Percentiles rank a stretch among this genome's conserved stretches.
Conservation (phyloP, 2,329 filamentous ascomycete species). For the Trichoderma sp. region DNA sequence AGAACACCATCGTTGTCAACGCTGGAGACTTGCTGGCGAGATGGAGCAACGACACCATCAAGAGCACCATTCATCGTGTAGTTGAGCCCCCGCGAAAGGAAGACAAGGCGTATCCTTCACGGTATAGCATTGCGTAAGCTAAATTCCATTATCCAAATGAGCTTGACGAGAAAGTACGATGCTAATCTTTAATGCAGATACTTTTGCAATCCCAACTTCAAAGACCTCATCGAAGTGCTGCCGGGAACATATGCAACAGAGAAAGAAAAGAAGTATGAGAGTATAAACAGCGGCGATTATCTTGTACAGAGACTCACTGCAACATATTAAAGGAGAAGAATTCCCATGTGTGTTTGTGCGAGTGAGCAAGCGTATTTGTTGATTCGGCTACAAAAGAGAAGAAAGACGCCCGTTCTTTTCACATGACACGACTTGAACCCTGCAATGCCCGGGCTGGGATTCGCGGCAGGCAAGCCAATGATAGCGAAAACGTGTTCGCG, state of each 20-base stretch:
- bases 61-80: constrained; percentile 86
- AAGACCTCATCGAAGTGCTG: constrained; percentile 75
- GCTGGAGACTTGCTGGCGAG: constrained; percentile 83
- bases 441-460: not conserved
- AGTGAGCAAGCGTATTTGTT: not conserved
- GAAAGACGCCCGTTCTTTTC: not conserved
- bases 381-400: not conserved
- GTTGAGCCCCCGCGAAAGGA: constrained; percentile 75
- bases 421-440: not conserved
- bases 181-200: constrained; percentile 55
- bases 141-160: not conserved
- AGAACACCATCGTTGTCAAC: constrained; percentile 83
- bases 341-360: not conserved
- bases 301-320: constrained; percentile 75
- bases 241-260: constrained; percentile 72
- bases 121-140: constrained; percentile 81
- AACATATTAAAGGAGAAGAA: constrained; percentile 57
- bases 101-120: constrained; percentile 66
- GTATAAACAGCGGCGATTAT: constrained; percentile 80
- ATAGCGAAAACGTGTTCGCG: not conserved
- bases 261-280: constrained; percentile 75
- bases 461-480: not conserved
- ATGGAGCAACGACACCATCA: constrained; percentile 92
- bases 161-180: not conserved
- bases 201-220: constrained; percentile 86